Evolutionary conservation across 2,329 filamentous ascomycete species (phyloP), one percentile per base, ranked within the genome.

Genomic region (Scortechinia acanthostroma): DNA sequence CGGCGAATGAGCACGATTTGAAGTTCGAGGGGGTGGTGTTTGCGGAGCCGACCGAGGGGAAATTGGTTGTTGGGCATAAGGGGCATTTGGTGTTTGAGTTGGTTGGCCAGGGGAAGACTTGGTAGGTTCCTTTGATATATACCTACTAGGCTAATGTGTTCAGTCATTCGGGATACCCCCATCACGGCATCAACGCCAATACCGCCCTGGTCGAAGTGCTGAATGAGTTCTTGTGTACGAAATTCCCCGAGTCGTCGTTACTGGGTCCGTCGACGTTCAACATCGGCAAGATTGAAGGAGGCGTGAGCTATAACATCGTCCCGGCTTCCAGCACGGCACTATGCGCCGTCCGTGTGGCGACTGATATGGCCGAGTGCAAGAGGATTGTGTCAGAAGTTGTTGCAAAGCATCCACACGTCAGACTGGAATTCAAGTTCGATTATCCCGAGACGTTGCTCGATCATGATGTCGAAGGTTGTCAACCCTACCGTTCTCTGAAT

Each of bases 221-320:
- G 40, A 70, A 74, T 43, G 73, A 70, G 13, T 62, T 95, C 21
- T 69, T 88, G 46, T 70, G 80, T 20, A 65, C 88, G 1, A 80
- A 89, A 37, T 67, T 96, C 1, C 91, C 90, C 0, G 76, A 73
- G 48, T 90, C 83, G 51, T 75, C 86, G 37, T 79, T 85, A 52
- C 94, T 87, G 55, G 93, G 93, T 2, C 85, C 87, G 51, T 94
- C 88, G 0, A 98, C 93, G 0, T 70, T 96, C 58, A 97, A 98
- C 52, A 74, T 97, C 40, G 93, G 91, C 1, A 63, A 68, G 6
- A 73, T 96, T 15, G 66, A 80, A 2, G 91, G 89, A 10, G 91
- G 93, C 3, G 85, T 96, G 0, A 91, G 93, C 0, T 71, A 73
- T 0, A 97, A 97, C 55, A 91, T 98, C 2, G 90, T 98, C 28